Evolutionary conservation across 2,329 filamentous ascomycete genomes (phyloP), one percentile per base, ranked within the genome.

Genomic region (Fusarium humuli): DNA sequence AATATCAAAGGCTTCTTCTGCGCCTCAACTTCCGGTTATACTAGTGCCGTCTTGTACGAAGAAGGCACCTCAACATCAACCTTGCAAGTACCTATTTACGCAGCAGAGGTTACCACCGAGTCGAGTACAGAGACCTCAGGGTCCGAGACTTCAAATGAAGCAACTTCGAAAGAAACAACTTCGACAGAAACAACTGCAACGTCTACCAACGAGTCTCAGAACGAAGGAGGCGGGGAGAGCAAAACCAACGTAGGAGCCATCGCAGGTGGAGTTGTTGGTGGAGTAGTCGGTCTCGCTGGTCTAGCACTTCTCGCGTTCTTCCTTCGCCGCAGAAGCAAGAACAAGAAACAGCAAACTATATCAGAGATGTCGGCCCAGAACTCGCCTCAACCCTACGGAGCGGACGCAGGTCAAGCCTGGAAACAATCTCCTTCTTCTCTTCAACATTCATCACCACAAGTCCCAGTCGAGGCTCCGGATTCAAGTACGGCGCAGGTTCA

Each of bases 201-300:
- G 6, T 41, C 23, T 20, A 57, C 46, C 7, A 18, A 46, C 25
- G 54, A 27, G 10, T 41, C 67, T 11, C 40, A 63, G 14, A 45
- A 37, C 18, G 45, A 27, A n/a, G 46, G 44, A 13, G n/a, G 23
- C 11, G 11, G 23, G 5, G 27, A 49, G 9, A 62, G 20, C 20
- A 67, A 50, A 7, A 67, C 22, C 18, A 53, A 44, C 18, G 40
- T 48, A 23, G 68, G 68, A 12, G 68, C 68, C 8, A 71, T 71
- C 4, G 68, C 40, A 29, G 68, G 64, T 4, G 68, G 68, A n/a
- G 68, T 65, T 9, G 52, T 71, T 29, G 68, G 67, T 46, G 68
- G 68, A 6, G 25, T 71, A 8, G 64, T 54, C 1, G 23, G 64
- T 34, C 55, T 71, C 11, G 64, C 62, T 3, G 23, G 45, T 22